Evolutionary conservation across 805 yeast genomes (phyloP), one percentile per base, ranked within the genome.

Genomic region (Candida maris): DNA sequence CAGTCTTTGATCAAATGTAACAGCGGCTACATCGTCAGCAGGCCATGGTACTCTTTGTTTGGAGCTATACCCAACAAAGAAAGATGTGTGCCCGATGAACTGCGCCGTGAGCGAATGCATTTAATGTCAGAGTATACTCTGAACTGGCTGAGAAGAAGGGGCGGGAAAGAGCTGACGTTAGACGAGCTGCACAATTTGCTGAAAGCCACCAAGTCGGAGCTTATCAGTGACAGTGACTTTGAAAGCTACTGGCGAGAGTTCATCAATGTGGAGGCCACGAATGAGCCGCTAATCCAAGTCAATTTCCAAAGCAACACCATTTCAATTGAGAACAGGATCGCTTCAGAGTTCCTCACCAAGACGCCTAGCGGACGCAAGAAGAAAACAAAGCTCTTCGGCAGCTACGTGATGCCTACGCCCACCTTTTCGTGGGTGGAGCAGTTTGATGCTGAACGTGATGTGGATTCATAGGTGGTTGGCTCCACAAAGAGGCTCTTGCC

Each of bases 201-300:
- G 35, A 87, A 95, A 58, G 86, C 85, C 9, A 74, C 69, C 30
- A 62, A 52, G 34, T 41, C 55, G 29, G 67, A 70, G 2, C 65
- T 67, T 35, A 71, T 71, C 37, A 59, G 71, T 1, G 74, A 68
- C 37, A 78, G 76, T 23, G 93, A 85, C 44, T 85, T 83, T 56
- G 81, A 82, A 46, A 82, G 77, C 40, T 68, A 84, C 41, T 87
- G 95, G 95, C 53, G 54, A 18, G 81, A 78, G 49, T 68, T 86
- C 44, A 75, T 76, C 44, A 36, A 43, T 15, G 30, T 40, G 17
- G 57, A 52, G 20, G 41, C 69, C 66, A 13, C 37, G 5, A 30
- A 43, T 38, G 83, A 81, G 63, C 81, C 84, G 28, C 85, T 79
- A 57, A 71, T 81, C 56, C 77, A 73, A 63, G 82, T 83, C 75